Percentiles rank a stretch among this genome's conserved stretches.
phyloP scores from a whole-genome alignment of 805 yeast species.

The Hanseniaspora mollemarum region DNA sequence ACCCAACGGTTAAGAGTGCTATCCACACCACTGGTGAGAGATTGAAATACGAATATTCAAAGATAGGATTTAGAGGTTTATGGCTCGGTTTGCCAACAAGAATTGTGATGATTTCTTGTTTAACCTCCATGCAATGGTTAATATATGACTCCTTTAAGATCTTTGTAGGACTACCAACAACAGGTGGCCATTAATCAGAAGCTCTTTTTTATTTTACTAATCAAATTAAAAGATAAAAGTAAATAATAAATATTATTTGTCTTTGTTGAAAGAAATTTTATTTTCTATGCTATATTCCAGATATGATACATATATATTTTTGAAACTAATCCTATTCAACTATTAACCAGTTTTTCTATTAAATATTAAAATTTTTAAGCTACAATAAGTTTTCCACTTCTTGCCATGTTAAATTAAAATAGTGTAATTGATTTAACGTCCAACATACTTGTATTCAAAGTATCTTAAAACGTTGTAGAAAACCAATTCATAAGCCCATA shows the following conservation, averaged over 20 bases:
- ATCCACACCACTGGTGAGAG: conserved; percentile 60
- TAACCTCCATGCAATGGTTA: conserved; percentile 95
- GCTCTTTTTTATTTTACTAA: background rate
- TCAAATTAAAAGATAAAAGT: background rate
- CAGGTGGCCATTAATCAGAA: conserved; percentile 41
- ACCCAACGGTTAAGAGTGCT: conserved; percentile 39
- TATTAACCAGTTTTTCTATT: background rate
- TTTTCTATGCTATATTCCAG: conserved; percentile 13
- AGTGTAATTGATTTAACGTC: conserved; percentile 31
- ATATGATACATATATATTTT: background rate
- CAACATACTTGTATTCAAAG: conserved; percentile 57
- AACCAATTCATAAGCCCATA: conserved; percentile 53
- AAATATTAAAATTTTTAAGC: background rate
- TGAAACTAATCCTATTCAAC: no score
- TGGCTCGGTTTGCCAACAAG: conserved; percentile 95
- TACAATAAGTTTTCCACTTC: background rate
- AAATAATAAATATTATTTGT: background rate
- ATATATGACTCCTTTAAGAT: conserved; percentile 93
- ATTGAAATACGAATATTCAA: conserved; percentile 57
- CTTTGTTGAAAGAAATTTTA: background rate
- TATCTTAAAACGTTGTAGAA: conserved; percentile 52
- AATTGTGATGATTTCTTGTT: conserved; percentile 93
- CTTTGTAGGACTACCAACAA: conserved; percentile 87
- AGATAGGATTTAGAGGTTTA: conserved; percentile 79
- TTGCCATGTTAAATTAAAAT: no score